These are phyloP conservation scores for Naganishia liquefaciens DNA, from an alignment of 1,284 basidiomycete species.

Conservation along the genomic window DNA sequence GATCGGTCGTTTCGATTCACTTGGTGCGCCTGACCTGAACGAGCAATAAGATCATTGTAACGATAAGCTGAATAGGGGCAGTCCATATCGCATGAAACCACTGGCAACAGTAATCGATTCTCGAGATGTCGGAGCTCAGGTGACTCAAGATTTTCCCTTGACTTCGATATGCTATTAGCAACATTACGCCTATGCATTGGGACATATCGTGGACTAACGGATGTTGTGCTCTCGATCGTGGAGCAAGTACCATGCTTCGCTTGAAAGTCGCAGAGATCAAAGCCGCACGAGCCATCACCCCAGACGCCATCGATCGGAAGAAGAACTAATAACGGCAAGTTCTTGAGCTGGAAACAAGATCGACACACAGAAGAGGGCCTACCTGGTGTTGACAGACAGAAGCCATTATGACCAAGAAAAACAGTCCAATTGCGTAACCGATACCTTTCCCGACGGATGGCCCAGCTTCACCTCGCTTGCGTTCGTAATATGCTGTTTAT, in stretches of 20 bases:
- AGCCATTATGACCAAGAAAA: conserved; percentile 63
- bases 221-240: conserved; percentile 65
- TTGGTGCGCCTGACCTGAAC: conserved; percentile 56
- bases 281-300: conserved; percentile 68
- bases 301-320: conserved; percentile 71
- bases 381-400: conserved; percentile 67
- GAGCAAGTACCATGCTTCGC: conserved; percentile 66
- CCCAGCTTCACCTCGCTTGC: conserved; percentile 39
- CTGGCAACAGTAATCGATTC: conserved; percentile 51
- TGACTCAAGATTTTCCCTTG: conserved; percentile 74
- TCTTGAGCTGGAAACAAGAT: not conserved
- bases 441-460: conserved; percentile 67
- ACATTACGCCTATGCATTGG: conserved; percentile 7
- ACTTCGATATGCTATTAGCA: conserved; percentile 17
- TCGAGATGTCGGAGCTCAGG: conserved; percentile 63
- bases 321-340: conserved; percentile 62
- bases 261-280: conserved; percentile 75
- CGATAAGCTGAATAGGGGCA: conserved; percentile 64
- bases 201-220: conserved; percentile 67
- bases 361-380: conserved; percentile 24
- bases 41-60: conserved; percentile 66
- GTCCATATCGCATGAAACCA: conserved; percentile 59
- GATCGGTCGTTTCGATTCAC: conserved; percentile 6
- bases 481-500: conserved; percentile 43
- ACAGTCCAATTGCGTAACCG: conserved; percentile 70